Percentiles rank a stretch among this genome's conserved stretches.
These are phyloP conservation scores for Lentinula sp. DNA, from an alignment of 768 basidiomycete genomes.

Conservation along the genomic window DNA sequence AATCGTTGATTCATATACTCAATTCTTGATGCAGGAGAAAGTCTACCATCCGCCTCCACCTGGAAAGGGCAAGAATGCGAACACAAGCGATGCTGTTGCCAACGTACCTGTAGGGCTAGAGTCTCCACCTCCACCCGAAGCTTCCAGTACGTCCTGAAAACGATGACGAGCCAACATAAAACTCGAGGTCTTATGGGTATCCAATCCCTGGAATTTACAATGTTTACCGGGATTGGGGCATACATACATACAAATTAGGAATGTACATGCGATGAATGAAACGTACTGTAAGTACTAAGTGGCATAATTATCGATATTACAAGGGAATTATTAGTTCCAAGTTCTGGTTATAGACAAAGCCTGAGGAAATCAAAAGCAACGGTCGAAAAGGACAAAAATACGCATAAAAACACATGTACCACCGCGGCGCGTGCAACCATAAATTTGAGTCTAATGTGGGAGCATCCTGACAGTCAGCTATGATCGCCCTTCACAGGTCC, in stretches of 20 bases:
- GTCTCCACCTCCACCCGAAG: background rate
- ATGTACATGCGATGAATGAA: background rate
- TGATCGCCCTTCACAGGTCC: background rate
- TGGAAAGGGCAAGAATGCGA: constrained; percentile 59
- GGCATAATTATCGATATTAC: too few relatives aligned
- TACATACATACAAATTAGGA: background rate
- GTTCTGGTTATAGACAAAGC: background rate
- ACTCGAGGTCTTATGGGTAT: too few relatives aligned
- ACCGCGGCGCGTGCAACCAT: background rate
- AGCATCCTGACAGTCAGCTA: background rate
- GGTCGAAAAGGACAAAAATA: background rate
- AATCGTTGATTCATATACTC: background rate
- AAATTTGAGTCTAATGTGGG: too few relatives aligned
- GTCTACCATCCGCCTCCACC: constrained; percentile 82
- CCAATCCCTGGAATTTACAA: too few relatives aligned
- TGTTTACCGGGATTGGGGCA: background rate
- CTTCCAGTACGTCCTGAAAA: background rate
- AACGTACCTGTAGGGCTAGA: too few relatives aligned
- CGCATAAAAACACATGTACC: background rate
- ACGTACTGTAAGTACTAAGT: background rate
- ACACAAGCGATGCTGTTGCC: background rate
- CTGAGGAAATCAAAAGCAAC: too few relatives aligned
- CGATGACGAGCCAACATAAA: background rate
- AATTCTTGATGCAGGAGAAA: constrained; percentile 46
- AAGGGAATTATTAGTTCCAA: background rate